These are phyloP conservation scores for Sordaria brevicollis DNA, from an alignment of 495 filamentous ascomycete species.

Conservation along the genomic window DNA sequence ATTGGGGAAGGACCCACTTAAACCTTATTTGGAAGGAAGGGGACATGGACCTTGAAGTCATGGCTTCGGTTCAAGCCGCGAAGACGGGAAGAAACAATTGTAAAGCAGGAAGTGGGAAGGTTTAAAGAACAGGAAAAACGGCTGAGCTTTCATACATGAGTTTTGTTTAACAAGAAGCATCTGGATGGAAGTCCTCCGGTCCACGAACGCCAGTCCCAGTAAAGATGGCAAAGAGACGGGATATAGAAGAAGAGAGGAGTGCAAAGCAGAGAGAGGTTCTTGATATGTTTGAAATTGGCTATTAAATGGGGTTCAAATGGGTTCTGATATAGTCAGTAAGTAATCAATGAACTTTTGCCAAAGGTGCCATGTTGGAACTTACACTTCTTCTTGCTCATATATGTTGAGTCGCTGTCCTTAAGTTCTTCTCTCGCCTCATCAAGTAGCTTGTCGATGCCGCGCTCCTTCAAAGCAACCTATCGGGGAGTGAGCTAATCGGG, in stretches of 20 bases:
- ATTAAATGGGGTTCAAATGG: neutral
- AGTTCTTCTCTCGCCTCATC: conserved; percentile 76
- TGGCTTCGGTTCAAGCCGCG: neutral
- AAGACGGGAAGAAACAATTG: neutral
- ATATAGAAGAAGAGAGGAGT: neutral
- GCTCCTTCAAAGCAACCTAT: conserved; percentile 70
- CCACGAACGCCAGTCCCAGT: neutral
- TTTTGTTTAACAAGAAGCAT: neutral
- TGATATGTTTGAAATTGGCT: neutral
- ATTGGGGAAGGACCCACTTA: neutral
- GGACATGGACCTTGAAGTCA: neutral
- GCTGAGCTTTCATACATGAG: neutral
- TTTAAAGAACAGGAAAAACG: neutral
- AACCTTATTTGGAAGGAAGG: neutral
- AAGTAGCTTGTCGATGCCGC: conserved; percentile 77
- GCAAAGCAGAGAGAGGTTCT: neutral
- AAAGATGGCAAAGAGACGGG: neutral
- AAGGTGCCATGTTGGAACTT: neutral
- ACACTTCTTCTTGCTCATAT: conserved; percentile 48
- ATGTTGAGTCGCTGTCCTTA: conserved; percentile 66
- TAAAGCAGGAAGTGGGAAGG: neutral
- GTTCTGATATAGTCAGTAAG: neutral
- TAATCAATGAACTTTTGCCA: neutral
- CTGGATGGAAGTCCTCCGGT: neutral
- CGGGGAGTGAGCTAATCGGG: neutral